These are phyloP conservation scores for Amanita phalloides DNA, from an alignment of 768 basidiomycete genomes.

Conservation along the genomic window DNA sequence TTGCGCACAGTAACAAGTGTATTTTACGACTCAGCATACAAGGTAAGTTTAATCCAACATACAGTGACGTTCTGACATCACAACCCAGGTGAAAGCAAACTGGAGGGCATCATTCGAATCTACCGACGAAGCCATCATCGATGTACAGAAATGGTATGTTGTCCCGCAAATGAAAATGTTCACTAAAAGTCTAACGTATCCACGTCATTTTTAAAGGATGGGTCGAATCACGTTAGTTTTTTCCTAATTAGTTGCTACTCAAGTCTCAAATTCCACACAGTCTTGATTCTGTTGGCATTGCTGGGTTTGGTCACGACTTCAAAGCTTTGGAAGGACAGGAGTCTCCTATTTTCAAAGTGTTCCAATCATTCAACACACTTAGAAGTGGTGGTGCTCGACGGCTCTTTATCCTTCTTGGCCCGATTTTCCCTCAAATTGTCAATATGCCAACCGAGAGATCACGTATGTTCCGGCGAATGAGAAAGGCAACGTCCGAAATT, in stretches of 20 bases:
- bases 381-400: constrained; percentile 8
- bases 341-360: constrained; percentile 28
- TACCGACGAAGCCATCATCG: constrained; percentile 21
- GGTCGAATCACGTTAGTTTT: constrained; percentile 28
- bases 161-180: neutral
- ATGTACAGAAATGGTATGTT: constrained; percentile 36
- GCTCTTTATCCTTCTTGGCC: constrained; percentile 23
- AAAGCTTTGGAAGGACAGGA: constrained; percentile 37
- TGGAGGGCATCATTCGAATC: constrained; percentile 20
- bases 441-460: constrained; percentile 25
- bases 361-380: constrained; percentile 24
- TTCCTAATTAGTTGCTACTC: no score
- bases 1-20: constrained; percentile 18
- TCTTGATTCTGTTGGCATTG: constrained; percentile 47
- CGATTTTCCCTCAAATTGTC: constrained; percentile 23
- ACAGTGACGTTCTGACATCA: neutral
- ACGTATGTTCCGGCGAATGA: constrained; percentile 19
- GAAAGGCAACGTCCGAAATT: constrained; percentile 23
- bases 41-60: constrained; percentile 18
- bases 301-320: constrained; percentile 51
- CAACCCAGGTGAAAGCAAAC: constrained; percentile 20
- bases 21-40: constrained; percentile 42
- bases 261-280: constrained; percentile 15
- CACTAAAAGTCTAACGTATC: neutral
- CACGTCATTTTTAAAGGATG: constrained; percentile 21